phyloP scores from a whole-genome alignment of 2,329 filamentous ascomycete genomes.

The Bipolaris bicolor region DNA sequence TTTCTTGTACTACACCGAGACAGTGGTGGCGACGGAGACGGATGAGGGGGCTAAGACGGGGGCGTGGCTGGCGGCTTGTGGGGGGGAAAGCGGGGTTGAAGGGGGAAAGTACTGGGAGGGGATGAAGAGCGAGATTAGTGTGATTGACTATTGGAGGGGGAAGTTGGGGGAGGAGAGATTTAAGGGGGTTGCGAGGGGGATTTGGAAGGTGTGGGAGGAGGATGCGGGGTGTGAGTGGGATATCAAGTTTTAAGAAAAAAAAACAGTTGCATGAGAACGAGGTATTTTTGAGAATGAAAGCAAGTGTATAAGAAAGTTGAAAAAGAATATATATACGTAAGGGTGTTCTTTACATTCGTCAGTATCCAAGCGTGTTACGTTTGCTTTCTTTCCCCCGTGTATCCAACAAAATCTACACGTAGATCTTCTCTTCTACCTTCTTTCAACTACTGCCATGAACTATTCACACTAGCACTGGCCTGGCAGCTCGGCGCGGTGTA shows the following conservation, averaged over 20 bases:
- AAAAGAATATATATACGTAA: too few species aligned
- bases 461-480: constrained; percentile 32
- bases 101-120: constrained; percentile 23
- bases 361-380: too few species aligned
- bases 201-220: constrained; percentile 21
- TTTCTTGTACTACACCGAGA: constrained; percentile 16
- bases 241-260: background rate
- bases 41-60: constrained; percentile 24
- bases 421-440: background rate
- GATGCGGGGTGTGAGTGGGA: constrained; percentile 15
- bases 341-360: too few species aligned
- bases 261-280: background rate
- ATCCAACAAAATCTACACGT: too few species aligned
- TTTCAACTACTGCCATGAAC: constrained; percentile 23
- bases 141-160: constrained; percentile 15
- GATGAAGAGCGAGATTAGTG: constrained; percentile 11
- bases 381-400: too few species aligned
- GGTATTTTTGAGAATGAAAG: too few species aligned
- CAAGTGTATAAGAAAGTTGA: too few species aligned
- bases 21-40: constrained; percentile 12
- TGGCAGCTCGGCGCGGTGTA: constrained; percentile 44
- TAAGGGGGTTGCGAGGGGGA: background rate
- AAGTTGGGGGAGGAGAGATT: constrained; percentile 8
- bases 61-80: constrained; percentile 17
- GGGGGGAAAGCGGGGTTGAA: constrained; percentile 3